These are phyloP conservation scores for Collybia sp. DNA, from an alignment of 768 basidiomycete genomes.

Conservation along the genomic window DNA sequence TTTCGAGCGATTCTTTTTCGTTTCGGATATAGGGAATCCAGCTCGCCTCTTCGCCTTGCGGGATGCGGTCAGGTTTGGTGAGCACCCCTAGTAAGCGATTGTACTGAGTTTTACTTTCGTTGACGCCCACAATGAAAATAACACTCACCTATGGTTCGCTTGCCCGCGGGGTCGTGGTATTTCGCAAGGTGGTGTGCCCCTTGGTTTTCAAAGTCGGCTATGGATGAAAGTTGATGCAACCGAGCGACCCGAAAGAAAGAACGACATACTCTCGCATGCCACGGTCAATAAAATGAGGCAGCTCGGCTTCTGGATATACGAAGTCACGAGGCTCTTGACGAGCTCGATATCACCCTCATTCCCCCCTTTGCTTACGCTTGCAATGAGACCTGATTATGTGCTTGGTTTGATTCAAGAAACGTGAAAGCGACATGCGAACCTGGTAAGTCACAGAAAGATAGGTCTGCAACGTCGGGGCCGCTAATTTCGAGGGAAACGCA, in stretches of 20 bases:
- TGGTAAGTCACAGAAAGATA: slow-evolving; percentile 63
- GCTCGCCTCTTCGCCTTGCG: slow-evolving; percentile 41
- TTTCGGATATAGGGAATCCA: slow-evolving; percentile 60
- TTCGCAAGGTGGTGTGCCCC: slow-evolving; percentile 66
- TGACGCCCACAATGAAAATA: too few relatives aligned
- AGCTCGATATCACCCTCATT: slow-evolving; percentile 55
- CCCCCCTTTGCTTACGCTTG: slow-evolving; percentile 44
- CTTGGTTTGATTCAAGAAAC: neutral
- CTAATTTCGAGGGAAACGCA: slow-evolving; percentile 56
- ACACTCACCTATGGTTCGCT: slow-evolving; percentile 59
- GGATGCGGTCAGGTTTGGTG: slow-evolving; percentile 71
- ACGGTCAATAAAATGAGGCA: slow-evolving; percentile 59
- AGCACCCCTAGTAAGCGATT: slow-evolving; percentile 46
- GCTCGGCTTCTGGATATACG: slow-evolving; percentile 57
- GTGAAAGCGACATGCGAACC: slow-evolving; percentile 21
- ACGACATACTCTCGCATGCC: slow-evolving; percentile 56
- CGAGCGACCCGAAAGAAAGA: neutral
- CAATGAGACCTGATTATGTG: slow-evolving; percentile 45
- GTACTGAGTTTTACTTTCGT: neutral
- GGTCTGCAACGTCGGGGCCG: slow-evolving; percentile 54
- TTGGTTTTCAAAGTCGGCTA: slow-evolving; percentile 77
- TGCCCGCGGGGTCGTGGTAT: slow-evolving; percentile 53
- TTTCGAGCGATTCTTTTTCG: slow-evolving; percentile 43
- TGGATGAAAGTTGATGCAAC: too few relatives aligned
- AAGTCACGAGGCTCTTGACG: slow-evolving; percentile 49